Conservation (phyloP, 805 yeast species). For the Myxozyma nipponensis region DNA sequence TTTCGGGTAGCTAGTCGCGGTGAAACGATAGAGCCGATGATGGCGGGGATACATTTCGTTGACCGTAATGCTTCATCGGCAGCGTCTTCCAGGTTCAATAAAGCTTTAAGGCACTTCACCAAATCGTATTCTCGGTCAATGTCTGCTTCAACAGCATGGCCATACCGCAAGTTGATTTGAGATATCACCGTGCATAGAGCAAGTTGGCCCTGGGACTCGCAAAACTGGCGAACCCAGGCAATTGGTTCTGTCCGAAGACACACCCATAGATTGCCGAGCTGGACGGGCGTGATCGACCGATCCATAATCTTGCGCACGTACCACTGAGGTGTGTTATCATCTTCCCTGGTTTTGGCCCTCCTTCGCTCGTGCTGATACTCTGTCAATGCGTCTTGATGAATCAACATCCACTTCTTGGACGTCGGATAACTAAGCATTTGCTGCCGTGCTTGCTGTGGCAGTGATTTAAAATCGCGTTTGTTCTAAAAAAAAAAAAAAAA, state of each 20-base stretch:
- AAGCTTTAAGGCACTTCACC: slow-evolving; percentile 71
- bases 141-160: slow-evolving; percentile 40
- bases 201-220: slow-evolving; percentile 76
- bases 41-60: slow-evolving; percentile 52
- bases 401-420: slow-evolving; percentile 87
- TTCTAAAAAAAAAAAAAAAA: slow-evolving; percentile 26
- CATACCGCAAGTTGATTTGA: slow-evolving; percentile 44
- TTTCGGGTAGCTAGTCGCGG: slow-evolving; percentile 71
- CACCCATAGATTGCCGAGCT: slow-evolving; percentile 82
- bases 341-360: slow-evolving; percentile 27
- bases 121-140: slow-evolving; percentile 71
- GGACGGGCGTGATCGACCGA: slow-evolving; percentile 60
- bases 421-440: slow-evolving; percentile 72
- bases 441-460: slow-evolving; percentile 67
- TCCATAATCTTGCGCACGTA: slow-evolving; percentile 73
- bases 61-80: slow-evolving; percentile 50
- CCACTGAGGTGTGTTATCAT: slow-evolving; percentile 57
- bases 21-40: slow-evolving; percentile 70
- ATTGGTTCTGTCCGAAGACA: slow-evolving; percentile 86
- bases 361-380: slow-evolving; percentile 59
- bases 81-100: slow-evolving; percentile 58
- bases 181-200: slow-evolving; percentile 66
- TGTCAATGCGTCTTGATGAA: slow-evolving; percentile 77
- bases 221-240: slow-evolving; percentile 74
- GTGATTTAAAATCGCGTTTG: slow-evolving; percentile 63